A percentile compares a stretch with the other conserved stretches of the same genome.
phyloP scores from a whole-genome alignment of 1,284 basidiomycete genomes.

The Cryptococcus neoformans region DNA sequence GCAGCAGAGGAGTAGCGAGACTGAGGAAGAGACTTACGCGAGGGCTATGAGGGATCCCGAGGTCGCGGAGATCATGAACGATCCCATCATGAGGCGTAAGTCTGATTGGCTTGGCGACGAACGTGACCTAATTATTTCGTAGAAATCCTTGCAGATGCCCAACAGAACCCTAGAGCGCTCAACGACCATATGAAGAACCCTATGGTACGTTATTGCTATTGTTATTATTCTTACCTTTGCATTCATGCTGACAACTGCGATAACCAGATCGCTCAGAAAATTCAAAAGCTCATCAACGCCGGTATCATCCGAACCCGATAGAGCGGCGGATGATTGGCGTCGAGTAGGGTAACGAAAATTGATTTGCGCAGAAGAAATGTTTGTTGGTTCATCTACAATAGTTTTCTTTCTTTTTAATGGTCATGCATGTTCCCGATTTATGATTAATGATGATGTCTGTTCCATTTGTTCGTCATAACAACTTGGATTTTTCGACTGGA shows the following conservation, averaged over 20 bases:
- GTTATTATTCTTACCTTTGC: not conserved
- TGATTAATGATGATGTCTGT: too few relatives aligned
- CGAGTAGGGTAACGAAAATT: too few relatives aligned
- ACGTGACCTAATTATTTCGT: not conserved
- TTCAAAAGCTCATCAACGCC: conserved; percentile 84
- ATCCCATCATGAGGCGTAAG: conserved; percentile 30
- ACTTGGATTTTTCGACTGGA: too few relatives aligned
- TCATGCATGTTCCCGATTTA: too few relatives aligned
- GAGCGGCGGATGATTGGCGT: too few relatives aligned
- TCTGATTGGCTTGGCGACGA: not conserved
- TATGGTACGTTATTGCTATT: conserved; percentile 41
- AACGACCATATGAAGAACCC: conserved; percentile 99
- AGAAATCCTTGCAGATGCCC: conserved; percentile 91
- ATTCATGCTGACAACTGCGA: not conserved
- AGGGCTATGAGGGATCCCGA: conserved; percentile 98
- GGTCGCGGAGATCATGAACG: conserved; percentile 62
- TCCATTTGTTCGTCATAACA: too few relatives aligned
- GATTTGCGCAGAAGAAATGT: too few relatives aligned
- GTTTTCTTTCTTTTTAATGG: too few relatives aligned
- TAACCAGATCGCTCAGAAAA: conserved; percentile 30
- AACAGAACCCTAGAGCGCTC: conserved; percentile 80
- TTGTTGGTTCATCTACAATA: too few relatives aligned
- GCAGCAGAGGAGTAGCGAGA: conserved; percentile 77
- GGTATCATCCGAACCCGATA: conserved; percentile 59
- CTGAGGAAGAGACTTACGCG: conserved; percentile 87